phyloP scores from a whole-genome alignment of 2,329 filamentous ascomycete genomes.

The Sarocladium oryzae region DNA sequence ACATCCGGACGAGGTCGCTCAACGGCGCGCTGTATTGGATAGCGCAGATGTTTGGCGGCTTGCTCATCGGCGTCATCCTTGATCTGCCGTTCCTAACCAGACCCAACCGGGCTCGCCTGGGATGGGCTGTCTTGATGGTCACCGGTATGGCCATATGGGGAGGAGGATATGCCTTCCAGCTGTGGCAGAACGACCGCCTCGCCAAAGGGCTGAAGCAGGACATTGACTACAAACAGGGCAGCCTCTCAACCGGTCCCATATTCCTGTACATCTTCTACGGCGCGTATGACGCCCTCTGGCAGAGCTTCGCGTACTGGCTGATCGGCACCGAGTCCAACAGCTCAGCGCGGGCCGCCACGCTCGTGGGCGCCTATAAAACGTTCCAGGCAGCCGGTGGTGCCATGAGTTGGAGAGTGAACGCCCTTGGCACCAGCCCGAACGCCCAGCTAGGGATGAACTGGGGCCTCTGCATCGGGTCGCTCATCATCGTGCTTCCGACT shows the following conservation, averaged over 20 bases:
- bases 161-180: conserved; percentile 60
- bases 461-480: conserved; percentile 36
- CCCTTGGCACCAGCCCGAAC: conserved; percentile 27
- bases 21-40: conserved; percentile 51
- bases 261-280: conserved; percentile 68
- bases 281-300: conserved; percentile 61
- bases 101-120: conserved; percentile 37
- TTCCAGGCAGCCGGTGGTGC: conserved; percentile 36
- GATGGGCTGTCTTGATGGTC: conserved; percentile 39
- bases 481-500: conserved; percentile 35
- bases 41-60: conserved; percentile 47
- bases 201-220: conserved; percentile 33
- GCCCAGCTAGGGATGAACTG: conserved; percentile 39
- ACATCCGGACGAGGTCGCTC: conserved; percentile 47
- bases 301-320: conserved; percentile 59
- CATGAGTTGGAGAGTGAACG: conserved; percentile 39
- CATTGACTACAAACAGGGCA: conserved; percentile 39
- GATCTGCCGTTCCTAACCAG: conserved; percentile 37
- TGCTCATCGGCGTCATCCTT: conserved; percentile 38
- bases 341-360: conserved; percentile 31
- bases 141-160: conserved; percentile 50
- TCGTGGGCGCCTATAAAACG: conserved; percentile 41
- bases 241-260: conserved; percentile 53
- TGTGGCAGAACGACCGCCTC: conserved; percentile 40
- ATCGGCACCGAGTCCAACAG: conserved; percentile 39